Base-by-base conservation (phyloP, 306 rosid species). In the Comarum palustre region DNA sequence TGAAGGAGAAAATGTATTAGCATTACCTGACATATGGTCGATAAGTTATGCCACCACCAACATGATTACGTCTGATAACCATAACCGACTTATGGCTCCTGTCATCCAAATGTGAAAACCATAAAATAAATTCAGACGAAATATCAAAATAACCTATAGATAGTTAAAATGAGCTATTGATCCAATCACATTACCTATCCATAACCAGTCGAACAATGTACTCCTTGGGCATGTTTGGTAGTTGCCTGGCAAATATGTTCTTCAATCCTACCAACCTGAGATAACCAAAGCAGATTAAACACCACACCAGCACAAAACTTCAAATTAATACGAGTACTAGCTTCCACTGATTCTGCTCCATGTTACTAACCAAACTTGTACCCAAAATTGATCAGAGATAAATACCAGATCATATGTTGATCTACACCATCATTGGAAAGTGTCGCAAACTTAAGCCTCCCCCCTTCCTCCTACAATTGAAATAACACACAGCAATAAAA, bases 171-270 rank as follows among this genome's bases (percentile, higher is more conserved):
- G 38, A 58, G 38, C 16, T 58, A 20, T 5, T 16, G 50, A 51
- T 12, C 61, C 60, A 13, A 16, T 65, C 60, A 31, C 54, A 76
- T 75, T 88, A 94, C 99, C 97, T 94, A 78, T 94, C 99, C 97
- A 94, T 91, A 69, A 94, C 95, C 80, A 94, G 97, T 20, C 97
- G 97, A 47, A 94, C 96, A 79, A 94, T 94, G 84, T 94, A 94
- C 87, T 94, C 99, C 85, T 94, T 94, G n/a, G 97, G 97, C 99
- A 94, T 91, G 82, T 94, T 94, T 32, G 99, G 97, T 63, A 94
- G 84, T 83, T 94, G 97, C 74, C 95, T 82, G 66, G 95, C 96
- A 81, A 94, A 94, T 78, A 91, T 94, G 81, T 94, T 94, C 88
- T 94, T 94, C 87, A 94, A 82, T 79, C 99, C 99, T 63, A 94